These are phyloP conservation scores for Rhizophora apiculata DNA, from an alignment of 345 rosid genomes.

Conservation along the genomic window DNA sequence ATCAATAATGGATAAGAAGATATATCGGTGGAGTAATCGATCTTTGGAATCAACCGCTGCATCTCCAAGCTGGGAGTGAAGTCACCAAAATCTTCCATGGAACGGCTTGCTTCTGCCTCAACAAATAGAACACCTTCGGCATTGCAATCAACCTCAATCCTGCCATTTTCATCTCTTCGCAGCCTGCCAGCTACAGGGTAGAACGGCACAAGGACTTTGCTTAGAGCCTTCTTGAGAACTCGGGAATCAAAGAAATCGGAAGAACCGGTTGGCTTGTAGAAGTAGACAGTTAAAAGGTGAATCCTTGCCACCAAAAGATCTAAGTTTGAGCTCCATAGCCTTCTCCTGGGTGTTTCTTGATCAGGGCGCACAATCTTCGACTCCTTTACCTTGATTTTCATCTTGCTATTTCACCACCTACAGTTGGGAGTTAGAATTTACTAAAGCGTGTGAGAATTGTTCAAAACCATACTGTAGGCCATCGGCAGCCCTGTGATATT, in stretches of 20 bases:
- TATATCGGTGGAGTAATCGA: constrained; percentile 17
- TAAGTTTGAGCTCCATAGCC: constrained; percentile 21
- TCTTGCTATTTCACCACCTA: not conserved
- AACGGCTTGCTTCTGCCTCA: constrained; percentile 29
- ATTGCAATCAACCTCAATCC: constrained; percentile 34
- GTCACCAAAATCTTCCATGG: constrained; percentile 21
- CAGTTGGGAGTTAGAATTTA: too few relatives aligned
- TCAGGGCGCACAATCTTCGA: constrained; percentile 22
- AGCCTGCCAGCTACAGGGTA: constrained; percentile 40
- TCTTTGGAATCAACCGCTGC: constrained; percentile 18
- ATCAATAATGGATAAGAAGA: constrained; percentile 28
- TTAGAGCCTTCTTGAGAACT: constrained; percentile 25
- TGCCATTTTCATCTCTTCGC: constrained; percentile 17
- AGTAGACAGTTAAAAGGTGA: constrained; percentile 11
- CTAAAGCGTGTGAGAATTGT: too few relatives aligned
- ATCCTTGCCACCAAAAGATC: constrained; percentile 13
- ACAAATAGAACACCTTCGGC: constrained; percentile 27
- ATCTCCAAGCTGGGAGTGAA: constrained; percentile 13
- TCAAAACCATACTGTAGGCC: too few relatives aligned
- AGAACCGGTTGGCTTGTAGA: constrained; percentile 21
- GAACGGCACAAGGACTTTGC: constrained; percentile 29
- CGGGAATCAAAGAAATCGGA: constrained; percentile 11
- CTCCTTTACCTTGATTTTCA: constrained; percentile 8
- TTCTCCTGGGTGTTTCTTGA: constrained; percentile 16
- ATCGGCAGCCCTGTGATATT: too few relatives aligned